A percentile compares a stretch with the other conserved stretches of the same genome.
Conservation (phyloP, 768 basidiomycete genomes). For the Xerocomellus chrysenteron region DNA sequence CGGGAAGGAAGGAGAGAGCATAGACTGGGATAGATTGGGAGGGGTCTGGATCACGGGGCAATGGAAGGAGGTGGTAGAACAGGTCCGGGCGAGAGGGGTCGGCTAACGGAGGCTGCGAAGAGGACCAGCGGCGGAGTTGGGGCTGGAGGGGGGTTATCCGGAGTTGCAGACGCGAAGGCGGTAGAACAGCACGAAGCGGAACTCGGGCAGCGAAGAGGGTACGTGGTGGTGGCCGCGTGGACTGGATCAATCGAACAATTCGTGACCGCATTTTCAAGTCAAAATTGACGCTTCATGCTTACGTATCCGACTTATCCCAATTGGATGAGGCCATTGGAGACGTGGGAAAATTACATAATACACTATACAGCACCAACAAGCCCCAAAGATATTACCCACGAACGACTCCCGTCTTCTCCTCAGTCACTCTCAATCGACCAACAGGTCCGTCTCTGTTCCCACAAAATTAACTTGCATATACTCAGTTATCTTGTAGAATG, state of each 20-base stretch:
- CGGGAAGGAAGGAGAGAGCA: slow-evolving; percentile 62
- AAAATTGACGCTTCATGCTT: background rate
- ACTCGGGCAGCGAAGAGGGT: background rate
- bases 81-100: slow-evolving; percentile 66
- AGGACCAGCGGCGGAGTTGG: slow-evolving; percentile 10
- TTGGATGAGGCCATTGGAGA: slow-evolving; percentile 7
- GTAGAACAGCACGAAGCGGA: background rate
- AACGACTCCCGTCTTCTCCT: slow-evolving; percentile 11
- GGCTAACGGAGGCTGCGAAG: slow-evolving; percentile 26
- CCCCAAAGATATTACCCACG: slow-evolving; percentile 25
- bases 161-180: background rate
- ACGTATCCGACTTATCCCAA: background rate
- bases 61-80: slow-evolving; percentile 63
- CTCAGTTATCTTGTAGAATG: slow-evolving; percentile 50
- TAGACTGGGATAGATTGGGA: slow-evolving; percentile 49
- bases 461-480: background rate
- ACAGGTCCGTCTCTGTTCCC: slow-evolving; percentile 21
- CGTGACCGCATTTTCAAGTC: slow-evolving; percentile 11
- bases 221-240: background rate
- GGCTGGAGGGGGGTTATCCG: slow-evolving; percentile 11
- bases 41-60: slow-evolving; percentile 44
- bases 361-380: slow-evolving; percentile 37
- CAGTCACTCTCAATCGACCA: slow-evolving; percentile 32
- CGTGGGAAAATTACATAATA: slow-evolving; percentile 27
- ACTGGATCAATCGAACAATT: slow-evolving; percentile 3